Conservation (phyloP, 108 stramenopile species). For the Hondaea fermentalgiana region DNA sequence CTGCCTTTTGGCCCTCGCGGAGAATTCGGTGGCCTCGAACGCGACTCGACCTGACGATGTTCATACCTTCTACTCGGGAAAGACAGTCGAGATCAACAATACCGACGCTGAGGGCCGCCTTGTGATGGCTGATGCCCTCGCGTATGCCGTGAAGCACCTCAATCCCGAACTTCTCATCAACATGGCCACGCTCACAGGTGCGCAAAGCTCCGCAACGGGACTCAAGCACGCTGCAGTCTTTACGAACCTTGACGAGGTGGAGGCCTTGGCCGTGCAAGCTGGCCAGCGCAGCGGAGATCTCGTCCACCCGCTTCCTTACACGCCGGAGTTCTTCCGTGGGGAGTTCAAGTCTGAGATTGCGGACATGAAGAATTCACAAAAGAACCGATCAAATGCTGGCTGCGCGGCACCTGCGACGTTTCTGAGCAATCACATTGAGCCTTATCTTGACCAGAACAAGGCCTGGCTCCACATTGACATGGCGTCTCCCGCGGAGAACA, state of each 20-base stretch:
- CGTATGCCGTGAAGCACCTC: constrained; percentile 62
- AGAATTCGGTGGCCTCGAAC: constrained; percentile 64
- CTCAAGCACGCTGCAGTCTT: constrained; percentile 66
- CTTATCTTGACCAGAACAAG: constrained; percentile 33
- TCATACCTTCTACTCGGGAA: constrained; percentile 63
- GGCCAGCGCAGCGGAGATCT: constrained; percentile 63
- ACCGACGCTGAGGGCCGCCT: constrained; percentile 76
- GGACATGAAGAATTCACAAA: constrained; percentile 81
- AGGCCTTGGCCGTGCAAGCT: constrained; percentile 38
- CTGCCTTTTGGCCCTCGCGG: constrained; percentile 65
- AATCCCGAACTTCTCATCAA: constrained; percentile 57
- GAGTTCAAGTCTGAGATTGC: constrained; percentile 73
- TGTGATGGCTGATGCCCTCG: constrained; percentile 68
- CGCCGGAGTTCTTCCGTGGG: constrained; percentile 60
- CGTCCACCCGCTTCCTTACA: constrained; percentile 62
- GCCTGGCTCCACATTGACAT: constrained; percentile 83
- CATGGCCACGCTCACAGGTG: constrained; percentile 81
- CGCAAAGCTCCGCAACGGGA: constrained; percentile 72
- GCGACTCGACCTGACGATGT: constrained; percentile 79
- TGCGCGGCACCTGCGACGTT: constrained; percentile 79
- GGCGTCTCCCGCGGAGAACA: constrained; percentile 63
- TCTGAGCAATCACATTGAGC: constrained; percentile 62
- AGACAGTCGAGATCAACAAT: constrained; percentile 81
- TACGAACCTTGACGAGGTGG: constrained; percentile 59
- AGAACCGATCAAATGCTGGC: constrained; percentile 71